phyloP scores from a whole-genome alignment of 2,329 filamentous ascomycete genomes.

The Paecilomyces variotii region DNA sequence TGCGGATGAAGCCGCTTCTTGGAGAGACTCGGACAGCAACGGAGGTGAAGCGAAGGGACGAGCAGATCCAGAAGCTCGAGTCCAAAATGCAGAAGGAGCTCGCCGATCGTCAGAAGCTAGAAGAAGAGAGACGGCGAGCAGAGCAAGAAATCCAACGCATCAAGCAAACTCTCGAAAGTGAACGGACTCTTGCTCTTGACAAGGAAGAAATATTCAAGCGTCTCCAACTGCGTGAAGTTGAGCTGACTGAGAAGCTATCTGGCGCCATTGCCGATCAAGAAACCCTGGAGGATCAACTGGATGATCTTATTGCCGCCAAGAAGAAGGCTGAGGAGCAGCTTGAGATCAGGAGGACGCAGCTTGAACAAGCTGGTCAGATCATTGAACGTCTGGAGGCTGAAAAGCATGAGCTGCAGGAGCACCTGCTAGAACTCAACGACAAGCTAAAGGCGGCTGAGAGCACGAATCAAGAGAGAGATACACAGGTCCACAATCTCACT shows the following conservation, averaged over 20 bases:
- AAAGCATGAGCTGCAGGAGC: slow-evolving; percentile 64
- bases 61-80: slow-evolving; percentile 82
- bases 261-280: slow-evolving; percentile 93
- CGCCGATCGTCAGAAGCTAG: slow-evolving; percentile 66
- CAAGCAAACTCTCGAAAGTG: slow-evolving; percentile 90
- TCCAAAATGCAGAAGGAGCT: slow-evolving; percentile 73
- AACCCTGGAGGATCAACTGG: slow-evolving; percentile 84
- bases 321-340: slow-evolving; percentile 81
- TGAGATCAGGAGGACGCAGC: slow-evolving; percentile 66
- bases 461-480: slow-evolving; percentile 63
- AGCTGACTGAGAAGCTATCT: slow-evolving; percentile 85
- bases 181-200: slow-evolving; percentile 88
- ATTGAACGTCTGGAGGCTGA: slow-evolving; percentile 81
- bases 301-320: slow-evolving; percentile 79
- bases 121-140: slow-evolving; percentile 83
- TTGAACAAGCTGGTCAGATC: slow-evolving; percentile 84
- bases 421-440: slow-evolving; percentile 60
- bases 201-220: slow-evolving; percentile 99
- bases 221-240: slow-evolving; percentile 82
- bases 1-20: slow-evolving; percentile 89
- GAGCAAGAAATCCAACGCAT: slow-evolving; percentile 82
- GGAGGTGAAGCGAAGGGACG: slow-evolving; percentile 91
- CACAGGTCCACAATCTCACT: slow-evolving; percentile 65
- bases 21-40: slow-evolving; percentile 85
- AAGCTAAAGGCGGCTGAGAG: slow-evolving; percentile 64